Evolutionary conservation across 2,329 filamentous ascomycete genomes (phyloP).

Genomic region (Fusarium mexicanum): DNA sequence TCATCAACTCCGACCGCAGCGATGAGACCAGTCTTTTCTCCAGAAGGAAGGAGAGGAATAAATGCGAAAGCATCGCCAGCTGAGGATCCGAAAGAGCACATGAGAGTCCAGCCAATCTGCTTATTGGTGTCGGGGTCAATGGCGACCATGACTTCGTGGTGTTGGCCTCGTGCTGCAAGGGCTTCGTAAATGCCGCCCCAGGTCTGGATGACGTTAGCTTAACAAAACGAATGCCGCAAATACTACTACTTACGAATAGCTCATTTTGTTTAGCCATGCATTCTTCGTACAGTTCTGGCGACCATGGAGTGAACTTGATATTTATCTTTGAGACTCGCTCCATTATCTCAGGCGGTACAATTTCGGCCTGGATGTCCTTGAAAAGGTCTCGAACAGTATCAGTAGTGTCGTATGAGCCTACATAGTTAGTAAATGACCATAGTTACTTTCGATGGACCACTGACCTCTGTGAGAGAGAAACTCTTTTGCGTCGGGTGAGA

Average conservation of each 20-base stretch:
- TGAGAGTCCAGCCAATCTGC: slow-evolving; percentile 41
- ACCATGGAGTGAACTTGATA: slow-evolving; percentile 34
- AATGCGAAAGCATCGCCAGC: slow-evolving; percentile 13
- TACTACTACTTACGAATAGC: slow-evolving; percentile 19
- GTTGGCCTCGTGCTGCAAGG: slow-evolving; percentile 24
- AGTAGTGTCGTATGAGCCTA: too few species aligned
- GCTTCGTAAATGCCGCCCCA: slow-evolving; percentile 30
- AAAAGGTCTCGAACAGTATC: background rate
- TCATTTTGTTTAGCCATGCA: slow-evolving; percentile 36
- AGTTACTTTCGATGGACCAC: fast-evolving
- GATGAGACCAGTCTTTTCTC: slow-evolving; percentile 35
- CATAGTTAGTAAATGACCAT: fast-evolving
- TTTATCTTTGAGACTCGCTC: slow-evolving; percentile 31
- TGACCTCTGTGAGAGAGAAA: slow-evolving; percentile 35
- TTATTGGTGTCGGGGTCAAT: slow-evolving; percentile 37
- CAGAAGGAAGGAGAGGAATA: slow-evolving; percentile 28
- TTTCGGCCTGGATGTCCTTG: slow-evolving; percentile 17
- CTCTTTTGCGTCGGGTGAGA: slow-evolving; percentile 12
- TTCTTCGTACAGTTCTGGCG: slow-evolving; percentile 36
- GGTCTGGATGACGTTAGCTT: slow-evolving; percentile 1
- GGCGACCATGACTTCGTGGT: slow-evolving; percentile 37
- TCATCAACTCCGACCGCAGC: slow-evolving; percentile 39
- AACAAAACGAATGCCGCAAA: fast-evolving
- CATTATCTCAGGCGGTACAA: slow-evolving; percentile 27
- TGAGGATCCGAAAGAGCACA: slow-evolving; percentile 25